Evolutionary conservation across 176 grass and related monocot species (phyloP).

Genomic region (Leersia perrieri): DNA sequence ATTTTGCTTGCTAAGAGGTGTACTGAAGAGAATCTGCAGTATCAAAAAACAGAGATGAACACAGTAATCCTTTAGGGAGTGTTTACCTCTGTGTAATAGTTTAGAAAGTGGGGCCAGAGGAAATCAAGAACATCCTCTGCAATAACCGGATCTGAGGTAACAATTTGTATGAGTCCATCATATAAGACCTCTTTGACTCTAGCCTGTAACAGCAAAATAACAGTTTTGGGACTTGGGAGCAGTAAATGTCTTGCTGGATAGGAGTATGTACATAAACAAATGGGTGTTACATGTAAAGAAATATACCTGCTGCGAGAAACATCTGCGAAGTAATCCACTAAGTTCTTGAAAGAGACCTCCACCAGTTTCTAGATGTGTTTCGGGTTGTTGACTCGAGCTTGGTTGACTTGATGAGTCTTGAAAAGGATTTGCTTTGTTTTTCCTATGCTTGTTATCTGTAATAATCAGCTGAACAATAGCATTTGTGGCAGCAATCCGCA

Average conservation of each 20-base stretch:
- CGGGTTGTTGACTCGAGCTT: conserved; percentile 78
- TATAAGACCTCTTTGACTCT: conserved; percentile 80
- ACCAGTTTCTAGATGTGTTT: conserved; percentile 44
- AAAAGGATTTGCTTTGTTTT: conserved; percentile 48
- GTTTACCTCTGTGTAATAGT: conserved; percentile 68
- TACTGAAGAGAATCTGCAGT: neutral
- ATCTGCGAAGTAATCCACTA: conserved; percentile 76
- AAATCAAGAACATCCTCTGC: conserved; percentile 64
- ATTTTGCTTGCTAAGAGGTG: conserved; percentile 27
- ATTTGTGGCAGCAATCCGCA: conserved; percentile 68
- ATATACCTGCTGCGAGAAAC: conserved; percentile 75
- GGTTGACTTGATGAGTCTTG: conserved; percentile 78
- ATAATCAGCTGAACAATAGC: conserved; percentile 74
- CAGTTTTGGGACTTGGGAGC: neutral
- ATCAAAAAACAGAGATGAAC: neutral
- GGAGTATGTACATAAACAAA: conserved; percentile 23
- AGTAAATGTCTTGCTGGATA: conserved; percentile 1
- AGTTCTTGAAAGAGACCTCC: conserved; percentile 75
- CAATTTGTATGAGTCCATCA: conserved; percentile 65
- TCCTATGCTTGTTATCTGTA: conserved; percentile 46
- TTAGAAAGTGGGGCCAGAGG: conserved; percentile 78
- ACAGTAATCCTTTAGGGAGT: conserved; percentile 7
- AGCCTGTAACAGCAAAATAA: conserved; percentile 51
- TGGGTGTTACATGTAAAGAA: conserved; percentile 12
- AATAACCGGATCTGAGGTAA: conserved; percentile 49